These are phyloP conservation scores for Chenopodium album DNA, from an alignment of 148 eudicot species.

Conservation along the genomic window DNA sequence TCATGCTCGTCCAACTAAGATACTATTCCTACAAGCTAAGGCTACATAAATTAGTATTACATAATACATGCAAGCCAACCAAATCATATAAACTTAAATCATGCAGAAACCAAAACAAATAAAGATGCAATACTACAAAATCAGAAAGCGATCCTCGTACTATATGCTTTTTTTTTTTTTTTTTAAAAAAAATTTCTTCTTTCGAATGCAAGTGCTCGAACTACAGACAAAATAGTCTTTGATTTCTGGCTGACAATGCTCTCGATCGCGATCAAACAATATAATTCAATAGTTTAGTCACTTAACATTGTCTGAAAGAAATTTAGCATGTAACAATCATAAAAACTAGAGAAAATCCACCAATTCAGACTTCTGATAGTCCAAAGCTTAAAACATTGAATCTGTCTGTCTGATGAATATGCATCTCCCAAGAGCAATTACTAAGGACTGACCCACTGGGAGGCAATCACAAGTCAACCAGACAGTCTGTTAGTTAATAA, in stretches of 20 bases:
- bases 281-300: no score
- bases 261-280: no score
- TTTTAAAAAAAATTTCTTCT: background rate
- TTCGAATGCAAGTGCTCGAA: background rate
- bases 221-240: background rate
- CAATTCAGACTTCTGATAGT: background rate
- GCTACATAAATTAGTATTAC: background rate
- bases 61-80: background rate
- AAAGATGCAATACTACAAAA: background rate
- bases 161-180: background rate
- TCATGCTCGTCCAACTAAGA: background rate
- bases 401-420: no score
- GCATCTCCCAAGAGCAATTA: no score
- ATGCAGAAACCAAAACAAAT: background rate
- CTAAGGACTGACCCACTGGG: no score
- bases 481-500: background rate
- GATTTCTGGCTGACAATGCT: background rate
- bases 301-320: background rate
- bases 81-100: background rate
- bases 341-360: background rate
- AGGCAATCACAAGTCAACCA: background rate
- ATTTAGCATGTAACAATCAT: background rate
- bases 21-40: background rate
- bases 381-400: background rate
- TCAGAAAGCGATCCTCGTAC: constrained; percentile 8